Percentiles rank a stretch among this genome's conserved stretches.
phyloP scores from a whole-genome alignment of 2,329 filamentous ascomycete species.

The Reticulascus tulasneorum region DNA sequence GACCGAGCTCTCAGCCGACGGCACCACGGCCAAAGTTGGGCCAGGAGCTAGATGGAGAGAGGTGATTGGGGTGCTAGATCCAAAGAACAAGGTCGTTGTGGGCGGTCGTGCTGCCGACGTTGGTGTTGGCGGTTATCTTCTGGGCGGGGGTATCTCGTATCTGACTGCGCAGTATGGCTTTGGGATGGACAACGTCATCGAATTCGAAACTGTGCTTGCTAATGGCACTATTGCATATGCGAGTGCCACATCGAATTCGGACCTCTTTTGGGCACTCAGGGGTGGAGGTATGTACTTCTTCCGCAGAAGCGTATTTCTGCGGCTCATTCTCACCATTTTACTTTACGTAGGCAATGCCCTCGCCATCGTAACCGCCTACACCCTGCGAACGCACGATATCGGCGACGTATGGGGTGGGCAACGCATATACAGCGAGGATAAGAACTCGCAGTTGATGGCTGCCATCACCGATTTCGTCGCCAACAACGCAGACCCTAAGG shows the following conservation, averaged over 20 bases:
- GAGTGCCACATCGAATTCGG: slow-evolving; percentile 20
- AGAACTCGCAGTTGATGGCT: slow-evolving; percentile 11
- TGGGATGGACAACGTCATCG: slow-evolving; percentile 20
- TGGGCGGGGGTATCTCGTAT: slow-evolving; percentile 24
- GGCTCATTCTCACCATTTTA: no score
- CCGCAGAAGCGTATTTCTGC: no score
- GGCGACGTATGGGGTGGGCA: slow-evolving; percentile 11
- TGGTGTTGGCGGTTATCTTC: slow-evolving; percentile 22
- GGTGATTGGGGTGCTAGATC: slow-evolving; percentile 20
- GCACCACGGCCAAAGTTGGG: slow-evolving; percentile 14
- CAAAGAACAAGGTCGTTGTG: slow-evolving; percentile 18
- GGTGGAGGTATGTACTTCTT: slow-evolving; percentile 12
- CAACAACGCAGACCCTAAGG: slow-evolving; percentile 11
- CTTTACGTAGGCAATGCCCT: slow-evolving; percentile 30
- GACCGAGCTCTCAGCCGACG: slow-evolving; percentile 8
- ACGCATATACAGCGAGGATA: slow-evolving; percentile 6
- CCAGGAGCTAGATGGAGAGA: slow-evolving; percentile 21
- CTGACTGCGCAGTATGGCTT: slow-evolving; percentile 23
- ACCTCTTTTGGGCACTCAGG: slow-evolving; percentile 16
- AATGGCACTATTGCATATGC: slow-evolving; percentile 36
- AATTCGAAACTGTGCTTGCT: slow-evolving; percentile 36
- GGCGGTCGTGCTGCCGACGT: slow-evolving; percentile 24
- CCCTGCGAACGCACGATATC: slow-evolving; percentile 16
- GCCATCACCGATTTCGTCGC: slow-evolving; percentile 16
- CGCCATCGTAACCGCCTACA: slow-evolving; percentile 29